Evolutionary conservation across 2,329 filamentous ascomycete genomes (phyloP), one percentile per base, ranked within the genome.

Genomic region (Fusarium sp.): DNA sequence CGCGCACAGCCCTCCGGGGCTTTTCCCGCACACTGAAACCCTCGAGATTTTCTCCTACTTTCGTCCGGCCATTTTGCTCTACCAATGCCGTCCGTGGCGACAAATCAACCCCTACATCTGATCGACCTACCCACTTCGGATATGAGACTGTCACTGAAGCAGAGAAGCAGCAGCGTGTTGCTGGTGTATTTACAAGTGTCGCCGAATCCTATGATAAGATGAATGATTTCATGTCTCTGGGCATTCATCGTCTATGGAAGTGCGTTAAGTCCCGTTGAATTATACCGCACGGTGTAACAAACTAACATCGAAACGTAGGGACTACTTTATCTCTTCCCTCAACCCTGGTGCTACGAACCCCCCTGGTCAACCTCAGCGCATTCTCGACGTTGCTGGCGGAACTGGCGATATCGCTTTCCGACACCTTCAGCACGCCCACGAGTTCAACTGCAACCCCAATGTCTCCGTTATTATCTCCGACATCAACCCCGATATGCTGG

Each of bases 181-280:
- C 93, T 68, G 91, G 90, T 46, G 96, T 99, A 66, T 99, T 99
- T 86, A 96, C 94, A 82, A 98, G 93, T 75, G 96, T 99, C 44
- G 96, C 96, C 75, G 91, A 94, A 72, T 94, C 93, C 23, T 99
- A 99, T 85, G 96, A 99, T 83, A 93, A 92, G 71, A 99, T 99
- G 96, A 99, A 99, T 85, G 96, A 99, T 82, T 89, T 98, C 76
- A 99, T 99, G 96, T 98, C 96, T 12, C 90, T 99, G 53, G 96
- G 96, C 62, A 95, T 97, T 84, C 96, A 99, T 83, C 93, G 96
- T 47, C 86, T 99, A 42, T 99, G 96, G 96, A 99, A 92, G 89
- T 89, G 76, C 56, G 87, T 82, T 52, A 18, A 42, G 46, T 30
- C 46, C 23, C n/a, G 18, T n/a, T 12, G 19, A 19, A 16, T 9